phyloP scores from a whole-genome alignment of 2,329 filamentous ascomycete species.

The Claviceps humidiphila region DNA sequence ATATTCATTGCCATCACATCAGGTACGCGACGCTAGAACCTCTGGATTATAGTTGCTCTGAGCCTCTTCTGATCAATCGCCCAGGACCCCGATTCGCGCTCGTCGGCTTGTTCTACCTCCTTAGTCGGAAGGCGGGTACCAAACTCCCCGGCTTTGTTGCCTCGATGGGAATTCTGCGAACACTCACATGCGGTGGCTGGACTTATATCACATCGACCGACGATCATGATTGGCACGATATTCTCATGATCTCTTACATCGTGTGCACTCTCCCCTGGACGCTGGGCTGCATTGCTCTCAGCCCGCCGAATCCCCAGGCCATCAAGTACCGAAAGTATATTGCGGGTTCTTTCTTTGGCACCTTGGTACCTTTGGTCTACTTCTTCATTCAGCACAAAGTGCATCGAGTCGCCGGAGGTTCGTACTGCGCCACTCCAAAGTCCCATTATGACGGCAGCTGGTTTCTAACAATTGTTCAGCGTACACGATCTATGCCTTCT shows the following conservation, averaged over 20 bases:
- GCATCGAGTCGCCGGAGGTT: constrained; percentile 84
- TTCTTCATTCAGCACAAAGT: constrained; percentile 99
- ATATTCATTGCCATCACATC: constrained; percentile 95
- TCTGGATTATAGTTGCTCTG: not conserved
- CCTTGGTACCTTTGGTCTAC: constrained; percentile 79
- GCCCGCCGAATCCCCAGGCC: constrained; percentile 68
- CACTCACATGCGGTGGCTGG: constrained; percentile 91
- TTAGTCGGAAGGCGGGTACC: constrained; percentile 64
- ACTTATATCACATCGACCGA: constrained; percentile 98
- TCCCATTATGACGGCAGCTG: too few relatives aligned
- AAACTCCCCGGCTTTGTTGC: constrained; percentile 71
- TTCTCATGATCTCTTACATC: constrained; percentile 98
- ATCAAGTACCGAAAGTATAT: constrained; percentile 83
- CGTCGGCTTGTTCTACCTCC: constrained; percentile 80
- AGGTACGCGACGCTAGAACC: constrained; percentile 32
- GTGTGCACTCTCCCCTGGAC: constrained; percentile 95
- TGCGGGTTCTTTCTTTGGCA: constrained; percentile 75
- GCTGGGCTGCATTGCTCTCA: constrained; percentile 73
- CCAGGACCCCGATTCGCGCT: constrained; percentile 79
- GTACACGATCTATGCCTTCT: constrained; percentile 95
- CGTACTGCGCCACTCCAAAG: constrained; percentile 17
- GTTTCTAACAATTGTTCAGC: constrained; percentile 37
- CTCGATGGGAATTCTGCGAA: constrained; percentile 70
- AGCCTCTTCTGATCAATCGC: not conserved
- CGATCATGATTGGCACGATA: constrained; percentile 96